phyloP scores from a whole-genome alignment of 345 rosid species.

The Acer campestre region DNA sequence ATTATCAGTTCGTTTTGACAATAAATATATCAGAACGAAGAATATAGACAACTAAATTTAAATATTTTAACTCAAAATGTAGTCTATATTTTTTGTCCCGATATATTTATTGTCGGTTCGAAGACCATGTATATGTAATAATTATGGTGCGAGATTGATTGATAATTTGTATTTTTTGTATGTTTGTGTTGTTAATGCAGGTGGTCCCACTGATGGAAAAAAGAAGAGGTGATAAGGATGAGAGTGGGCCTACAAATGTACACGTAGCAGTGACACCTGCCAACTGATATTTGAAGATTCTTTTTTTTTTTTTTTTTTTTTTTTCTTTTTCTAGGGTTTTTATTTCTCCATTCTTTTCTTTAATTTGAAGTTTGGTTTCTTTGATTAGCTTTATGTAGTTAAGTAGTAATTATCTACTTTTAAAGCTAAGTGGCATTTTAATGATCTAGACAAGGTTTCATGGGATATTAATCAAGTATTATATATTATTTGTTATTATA shows the following conservation, averaged over 20 bases:
- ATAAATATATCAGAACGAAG: no score
- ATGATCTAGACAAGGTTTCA: background rate
- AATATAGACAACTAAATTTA: no score
- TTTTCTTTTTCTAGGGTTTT: background rate
- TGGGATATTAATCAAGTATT: no score
- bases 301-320: background rate
- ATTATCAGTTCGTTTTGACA: no score
- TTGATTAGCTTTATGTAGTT: no score
- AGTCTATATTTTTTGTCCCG: no score
- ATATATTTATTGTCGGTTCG: no score
- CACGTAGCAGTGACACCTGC: background rate
- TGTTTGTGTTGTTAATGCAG: conserved; percentile 18
- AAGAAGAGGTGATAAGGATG: conserved; percentile 24
- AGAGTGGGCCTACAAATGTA: conserved; percentile 9
- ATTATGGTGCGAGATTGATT: no score
- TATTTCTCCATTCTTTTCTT: background rate
- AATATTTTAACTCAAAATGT: no score
- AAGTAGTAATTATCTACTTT: background rate
- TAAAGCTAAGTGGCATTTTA: background rate
- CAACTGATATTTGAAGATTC: background rate
- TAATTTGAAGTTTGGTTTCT: background rate
- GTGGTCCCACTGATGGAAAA: conserved; percentile 41
- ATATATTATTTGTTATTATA: no score
- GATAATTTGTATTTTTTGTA: background rate
- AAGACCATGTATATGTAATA: no score